phyloP scores from a whole-genome alignment of 257 asterid species.

The Solanum bulbocastanum region DNA sequence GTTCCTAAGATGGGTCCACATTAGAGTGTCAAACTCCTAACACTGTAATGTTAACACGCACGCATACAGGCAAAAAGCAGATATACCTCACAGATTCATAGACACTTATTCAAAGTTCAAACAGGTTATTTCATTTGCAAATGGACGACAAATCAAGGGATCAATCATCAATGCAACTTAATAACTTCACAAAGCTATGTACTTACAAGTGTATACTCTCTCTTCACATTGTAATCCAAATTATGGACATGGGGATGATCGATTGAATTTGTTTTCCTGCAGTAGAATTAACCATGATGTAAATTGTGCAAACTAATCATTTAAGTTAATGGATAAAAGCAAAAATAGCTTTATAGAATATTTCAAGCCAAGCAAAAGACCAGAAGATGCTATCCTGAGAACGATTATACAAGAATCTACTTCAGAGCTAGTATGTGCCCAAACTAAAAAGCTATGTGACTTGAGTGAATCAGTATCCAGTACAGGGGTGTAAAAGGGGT shows the following conservation, averaged over 20 bases:
- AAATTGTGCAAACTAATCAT: constrained; percentile 2
- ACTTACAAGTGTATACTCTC: constrained; percentile 82
- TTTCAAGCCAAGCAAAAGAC: neutral
- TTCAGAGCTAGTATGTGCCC: neutral
- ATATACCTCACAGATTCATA: neutral
- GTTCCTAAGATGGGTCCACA: neutral
- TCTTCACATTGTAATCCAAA: constrained; percentile 81
- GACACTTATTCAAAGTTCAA: neutral
- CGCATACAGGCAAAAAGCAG: neutral
- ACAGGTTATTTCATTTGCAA: neutral
- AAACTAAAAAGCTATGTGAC: neutral
- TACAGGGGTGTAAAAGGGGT: neutral
- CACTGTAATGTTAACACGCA: neutral
- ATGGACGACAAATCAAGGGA: neutral
- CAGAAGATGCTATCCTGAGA: neutral
- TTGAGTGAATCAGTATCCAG: neutral
- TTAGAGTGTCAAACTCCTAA: neutral
- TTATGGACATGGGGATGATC: constrained; percentile 73
- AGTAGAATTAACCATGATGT: constrained; percentile 10
- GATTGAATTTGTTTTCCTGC: constrained; percentile 75
- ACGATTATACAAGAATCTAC: neutral
- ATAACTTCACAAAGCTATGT: constrained; percentile 1
- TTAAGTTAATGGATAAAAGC: neutral
- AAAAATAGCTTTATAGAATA: neutral
- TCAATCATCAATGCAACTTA: neutral